These are phyloP conservation scores for Cyberlindnera xishuangbannaensis DNA, from an alignment of 805 yeast genomes.

Conservation along the genomic window DNA sequence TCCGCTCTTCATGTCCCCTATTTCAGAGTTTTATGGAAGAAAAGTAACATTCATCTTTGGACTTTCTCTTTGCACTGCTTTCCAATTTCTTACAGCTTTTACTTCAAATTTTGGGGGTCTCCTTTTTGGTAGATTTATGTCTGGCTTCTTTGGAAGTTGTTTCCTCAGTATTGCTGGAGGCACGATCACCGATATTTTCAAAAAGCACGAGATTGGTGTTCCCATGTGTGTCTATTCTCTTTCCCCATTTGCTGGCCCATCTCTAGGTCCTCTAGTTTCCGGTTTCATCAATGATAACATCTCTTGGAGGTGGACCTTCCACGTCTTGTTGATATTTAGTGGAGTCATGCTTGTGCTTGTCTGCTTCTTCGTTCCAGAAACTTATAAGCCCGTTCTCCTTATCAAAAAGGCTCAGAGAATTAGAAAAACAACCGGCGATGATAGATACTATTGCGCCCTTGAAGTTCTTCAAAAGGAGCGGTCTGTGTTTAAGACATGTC, in stretches of 20 bases:
- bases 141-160: conserved; percentile 71
- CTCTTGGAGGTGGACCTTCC: conserved; percentile 69
- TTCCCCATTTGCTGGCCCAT: conserved; percentile 65
- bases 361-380: conserved; percentile 52
- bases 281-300: conserved; percentile 44
- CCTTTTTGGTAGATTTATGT: conserved; percentile 56
- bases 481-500: conserved; percentile 35
- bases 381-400: conserved; percentile 49
- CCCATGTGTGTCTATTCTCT: conserved; percentile 66
- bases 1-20: conserved; percentile 60
- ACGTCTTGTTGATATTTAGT: conserved; percentile 55
- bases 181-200: conserved; percentile 64
- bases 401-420: conserved; percentile 45
- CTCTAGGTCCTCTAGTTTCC: conserved; percentile 60
- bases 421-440: conserved; percentile 50
- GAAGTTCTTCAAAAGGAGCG: conserved; percentile 36
- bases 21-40: conserved; percentile 64
- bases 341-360: conserved; percentile 46
- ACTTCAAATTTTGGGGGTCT: conserved; percentile 58
- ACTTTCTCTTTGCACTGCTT: conserved; percentile 48
- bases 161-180: conserved; percentile 78
- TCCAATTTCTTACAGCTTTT: conserved; percentile 53
- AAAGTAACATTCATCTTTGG: conserved; percentile 53
- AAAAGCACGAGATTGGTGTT: conserved; percentile 51
- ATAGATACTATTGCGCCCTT: conserved; percentile 35